These are phyloP conservation scores for Diutina siamensis DNA, from an alignment of 1,139 yeast species.

Conservation along the genomic window DNA sequence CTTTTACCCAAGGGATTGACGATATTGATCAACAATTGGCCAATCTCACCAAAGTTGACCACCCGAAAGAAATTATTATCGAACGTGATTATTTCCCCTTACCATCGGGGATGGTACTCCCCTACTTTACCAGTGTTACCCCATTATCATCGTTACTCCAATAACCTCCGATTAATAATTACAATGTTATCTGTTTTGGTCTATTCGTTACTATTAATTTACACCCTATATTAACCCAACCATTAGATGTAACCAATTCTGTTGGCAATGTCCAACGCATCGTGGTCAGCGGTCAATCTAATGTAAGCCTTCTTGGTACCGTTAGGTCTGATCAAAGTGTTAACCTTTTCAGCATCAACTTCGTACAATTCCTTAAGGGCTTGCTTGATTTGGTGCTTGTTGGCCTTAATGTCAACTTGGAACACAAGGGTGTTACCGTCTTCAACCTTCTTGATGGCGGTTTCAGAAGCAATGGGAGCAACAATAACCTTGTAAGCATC, in stretches of 20 bases:
- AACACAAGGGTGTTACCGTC: conserved; percentile 98
- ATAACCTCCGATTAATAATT: neutral
- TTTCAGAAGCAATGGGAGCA: conserved; percentile 95
- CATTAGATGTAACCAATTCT: conserved; percentile 93
- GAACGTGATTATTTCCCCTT: neutral
- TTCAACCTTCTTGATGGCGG: conserved; percentile 99
- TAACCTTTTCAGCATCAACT: conserved; percentile 87
- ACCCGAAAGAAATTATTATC: neutral
- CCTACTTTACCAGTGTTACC: neutral
- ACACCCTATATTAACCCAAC: conserved; percentile 9
- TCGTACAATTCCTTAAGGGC: conserved; percentile 98
- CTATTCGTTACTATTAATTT: conserved; percentile 10
- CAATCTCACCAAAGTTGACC: neutral
- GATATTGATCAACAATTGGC: neutral
- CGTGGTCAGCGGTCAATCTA: conserved; percentile 98
- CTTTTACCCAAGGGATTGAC: conserved; percentile 13
- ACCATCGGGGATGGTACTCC: neutral
- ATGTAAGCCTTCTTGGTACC: conserved; percentile 99
- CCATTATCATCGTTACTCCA: neutral
- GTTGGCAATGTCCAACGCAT: conserved; percentile 99
- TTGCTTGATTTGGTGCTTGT: conserved; percentile 96
- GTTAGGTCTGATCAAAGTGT: conserved; percentile 96
- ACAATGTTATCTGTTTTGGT: neutral
- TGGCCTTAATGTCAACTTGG: conserved; percentile 94
- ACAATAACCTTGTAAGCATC: conserved; percentile 94